phyloP scores from a whole-genome alignment of 768 basidiomycete genomes.

The Mycena vulgaris region DNA sequence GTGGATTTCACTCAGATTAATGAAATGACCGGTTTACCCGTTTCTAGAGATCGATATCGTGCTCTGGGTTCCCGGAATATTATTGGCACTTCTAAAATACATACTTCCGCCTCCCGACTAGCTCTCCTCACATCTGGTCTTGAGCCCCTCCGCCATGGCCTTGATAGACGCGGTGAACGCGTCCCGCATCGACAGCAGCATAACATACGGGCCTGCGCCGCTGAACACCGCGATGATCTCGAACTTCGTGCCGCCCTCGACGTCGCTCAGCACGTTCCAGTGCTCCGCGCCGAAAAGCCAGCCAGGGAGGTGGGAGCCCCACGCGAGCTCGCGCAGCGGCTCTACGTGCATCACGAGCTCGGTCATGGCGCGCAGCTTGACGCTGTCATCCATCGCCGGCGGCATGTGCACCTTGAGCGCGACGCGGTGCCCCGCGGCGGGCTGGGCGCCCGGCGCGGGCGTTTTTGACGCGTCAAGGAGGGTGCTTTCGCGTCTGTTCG shows the following conservation, averaged over 20 bases:
- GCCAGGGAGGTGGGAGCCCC: constrained; percentile 22
- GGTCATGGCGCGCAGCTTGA: constrained; percentile 22
- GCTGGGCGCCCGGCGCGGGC: not conserved
- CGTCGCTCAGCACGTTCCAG: constrained; percentile 27
- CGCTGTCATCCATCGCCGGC: constrained; percentile 29
- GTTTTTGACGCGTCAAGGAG: constrained; percentile 7
- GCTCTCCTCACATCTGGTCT: constrained; percentile 19
- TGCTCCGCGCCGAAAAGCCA: constrained; percentile 21
- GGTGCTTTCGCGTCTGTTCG: constrained; percentile 11
- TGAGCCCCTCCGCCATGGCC: constrained; percentile 28
- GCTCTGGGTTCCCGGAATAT: too few relatives aligned
- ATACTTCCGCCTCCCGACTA: not conserved
- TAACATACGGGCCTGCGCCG: constrained; percentile 2
- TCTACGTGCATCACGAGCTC: constrained; percentile 21
- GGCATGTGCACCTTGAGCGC: constrained; percentile 24
- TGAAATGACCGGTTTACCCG: constrained; percentile 12
- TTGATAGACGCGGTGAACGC: not conserved
- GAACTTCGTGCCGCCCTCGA: constrained; percentile 28
- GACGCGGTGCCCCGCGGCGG: constrained; percentile 12
- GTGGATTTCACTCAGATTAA: constrained; percentile 27
- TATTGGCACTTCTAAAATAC: not conserved
- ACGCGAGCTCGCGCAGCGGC: constrained; percentile 10
- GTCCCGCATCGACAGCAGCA: constrained; percentile 17
- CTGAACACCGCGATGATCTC: constrained; percentile 22
- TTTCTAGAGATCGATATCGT: too few relatives aligned